phyloP scores from a whole-genome alignment of 1,284 basidiomycete species.

The Sporisorium reilianum region DNA sequence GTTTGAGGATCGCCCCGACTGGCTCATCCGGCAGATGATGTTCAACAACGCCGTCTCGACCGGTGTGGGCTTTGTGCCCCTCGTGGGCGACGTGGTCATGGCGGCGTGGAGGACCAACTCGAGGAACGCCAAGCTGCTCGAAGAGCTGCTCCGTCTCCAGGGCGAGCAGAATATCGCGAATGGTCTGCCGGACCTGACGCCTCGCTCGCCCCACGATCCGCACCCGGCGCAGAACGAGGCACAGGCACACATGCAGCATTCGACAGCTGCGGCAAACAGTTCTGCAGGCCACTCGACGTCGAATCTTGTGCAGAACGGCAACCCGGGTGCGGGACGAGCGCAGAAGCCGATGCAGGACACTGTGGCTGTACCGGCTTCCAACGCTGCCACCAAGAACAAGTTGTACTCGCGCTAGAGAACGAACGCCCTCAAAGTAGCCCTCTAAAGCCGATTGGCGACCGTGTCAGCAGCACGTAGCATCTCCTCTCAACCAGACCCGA shows the following conservation, averaged over 20 bases:
- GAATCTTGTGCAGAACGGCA: slow-evolving; percentile 26
- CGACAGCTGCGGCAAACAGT: slow-evolving; percentile 2
- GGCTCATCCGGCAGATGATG: slow-evolving; percentile 73
- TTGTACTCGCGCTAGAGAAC: slow-evolving; percentile 17
- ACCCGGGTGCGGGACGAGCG: slow-evolving; percentile 5
- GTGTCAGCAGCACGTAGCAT: no score
- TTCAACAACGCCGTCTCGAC: slow-evolving; percentile 82
- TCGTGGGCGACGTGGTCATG: slow-evolving; percentile 82
- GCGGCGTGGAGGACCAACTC: slow-evolving; percentile 88
- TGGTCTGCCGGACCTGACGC: slow-evolving; percentile 53
- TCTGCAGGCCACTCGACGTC: slow-evolving; percentile 24
- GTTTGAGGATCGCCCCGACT: slow-evolving; percentile 73
- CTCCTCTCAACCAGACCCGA: slow-evolving; percentile 1
- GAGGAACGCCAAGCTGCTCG: slow-evolving; percentile 77
- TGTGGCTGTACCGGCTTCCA: slow-evolving; percentile 7
- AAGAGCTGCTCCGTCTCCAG: slow-evolving; percentile 54
- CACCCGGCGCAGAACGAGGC: slow-evolving; percentile 31
- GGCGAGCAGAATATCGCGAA: slow-evolving; percentile 60
- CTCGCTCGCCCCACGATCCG: slow-evolving; percentile 29
- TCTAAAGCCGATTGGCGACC: no score
- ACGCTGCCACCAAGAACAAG: slow-evolving; percentile 25
- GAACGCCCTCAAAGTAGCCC: no score
- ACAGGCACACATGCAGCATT: slow-evolving; percentile 23
- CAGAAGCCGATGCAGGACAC: slow-evolving; percentile 29
- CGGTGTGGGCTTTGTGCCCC: slow-evolving; percentile 80